Percentiles rank a stretch among this genome's conserved stretches.
Conservation (phyloP, 805 yeast species). For the Cyberlindnera misumaiensis region DNA sequence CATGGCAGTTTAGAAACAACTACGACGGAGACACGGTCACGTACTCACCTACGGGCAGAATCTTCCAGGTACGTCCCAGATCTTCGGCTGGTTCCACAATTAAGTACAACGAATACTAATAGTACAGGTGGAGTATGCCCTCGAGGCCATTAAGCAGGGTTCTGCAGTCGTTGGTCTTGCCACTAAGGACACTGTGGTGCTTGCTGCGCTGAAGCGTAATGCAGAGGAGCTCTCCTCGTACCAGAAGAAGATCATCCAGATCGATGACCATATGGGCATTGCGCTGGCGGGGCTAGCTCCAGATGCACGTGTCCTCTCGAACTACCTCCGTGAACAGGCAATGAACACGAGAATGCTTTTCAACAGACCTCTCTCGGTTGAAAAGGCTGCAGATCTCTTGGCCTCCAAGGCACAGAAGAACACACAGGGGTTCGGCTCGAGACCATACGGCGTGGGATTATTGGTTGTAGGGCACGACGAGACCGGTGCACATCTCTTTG, state of each 20-base stretch:
- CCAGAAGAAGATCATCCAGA: constrained; percentile 86
- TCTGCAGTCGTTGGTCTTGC: constrained; percentile 94
- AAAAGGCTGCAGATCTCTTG: constrained; percentile 74
- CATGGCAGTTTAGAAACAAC: constrained; percentile 78
- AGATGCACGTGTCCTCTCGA: constrained; percentile 91
- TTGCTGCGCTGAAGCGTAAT: constrained; percentile 88
- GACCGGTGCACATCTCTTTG: constrained; percentile 88
- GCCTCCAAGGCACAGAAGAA: constrained; percentile 97
- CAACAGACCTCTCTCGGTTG: constrained; percentile 77
- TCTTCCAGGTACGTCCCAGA: constrained; percentile 56
- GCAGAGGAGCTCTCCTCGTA: constrained; percentile 97
- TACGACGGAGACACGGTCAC: constrained; percentile 98
- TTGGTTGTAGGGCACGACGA: constrained; percentile 87
- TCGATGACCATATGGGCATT: constrained; percentile 90
- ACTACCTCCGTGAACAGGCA: constrained; percentile 84
- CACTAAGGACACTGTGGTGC: constrained; percentile 79
- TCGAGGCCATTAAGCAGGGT: constrained; percentile 96
- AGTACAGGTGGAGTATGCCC: constrained; percentile 61
- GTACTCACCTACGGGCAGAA: constrained; percentile 90
- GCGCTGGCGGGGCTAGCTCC: constrained; percentile 98
- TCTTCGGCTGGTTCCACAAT: constrained; percentile 7
- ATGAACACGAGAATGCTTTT: constrained; percentile 80
- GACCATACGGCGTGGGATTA: constrained; percentile 98
- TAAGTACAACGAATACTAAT: constrained; percentile 5
- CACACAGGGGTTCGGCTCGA: constrained; percentile 91